Conservation (phyloP, 768 basidiomycete species). For the Tylopilus subfusipes region DNA sequence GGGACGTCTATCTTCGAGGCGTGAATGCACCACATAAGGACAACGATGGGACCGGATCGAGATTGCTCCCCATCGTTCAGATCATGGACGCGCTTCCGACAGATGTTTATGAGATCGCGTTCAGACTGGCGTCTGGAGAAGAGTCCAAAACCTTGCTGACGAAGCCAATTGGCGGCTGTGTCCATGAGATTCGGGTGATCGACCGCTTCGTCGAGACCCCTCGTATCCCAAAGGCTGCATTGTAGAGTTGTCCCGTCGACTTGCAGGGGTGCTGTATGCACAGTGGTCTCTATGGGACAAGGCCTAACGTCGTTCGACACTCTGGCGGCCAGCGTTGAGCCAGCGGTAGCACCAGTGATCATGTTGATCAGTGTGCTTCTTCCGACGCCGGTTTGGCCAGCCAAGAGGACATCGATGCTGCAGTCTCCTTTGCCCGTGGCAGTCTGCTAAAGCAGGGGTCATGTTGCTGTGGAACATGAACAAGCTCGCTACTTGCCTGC, state of each 20-base stretch:
- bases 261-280: slow-evolving; percentile 8
- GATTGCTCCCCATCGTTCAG: slow-evolving; percentile 7
- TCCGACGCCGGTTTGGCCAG: slow-evolving; percentile 28
- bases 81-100: slow-evolving; percentile 16
- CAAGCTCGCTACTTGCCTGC: slow-evolving; percentile 7
- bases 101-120: slow-evolving; percentile 21
- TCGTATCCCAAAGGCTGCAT: slow-evolving; percentile 24
- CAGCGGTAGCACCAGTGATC: slow-evolving; percentile 17
- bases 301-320: slow-evolving; percentile 26
- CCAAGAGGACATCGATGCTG: slow-evolving; percentile 19
- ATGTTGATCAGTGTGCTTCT: slow-evolving; percentile 29
- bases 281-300: slow-evolving; percentile 21
- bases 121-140: slow-evolving; percentile 18
- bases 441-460: background rate
- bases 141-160: slow-evolving; percentile 18
- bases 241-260: slow-evolving; percentile 3
- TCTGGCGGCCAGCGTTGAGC: slow-evolving; percentile 12
- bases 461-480: background rate
- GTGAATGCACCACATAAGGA: slow-evolving; percentile 30
- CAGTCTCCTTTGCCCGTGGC: background rate
- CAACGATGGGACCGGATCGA: slow-evolving; percentile 5
- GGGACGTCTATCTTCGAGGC: slow-evolving; percentile 28
- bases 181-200: slow-evolving; percentile 23
- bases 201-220: slow-evolving; percentile 27
- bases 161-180: slow-evolving; percentile 17